Conservation (phyloP, 306 rosid genomes). For the Betula pendula region DNA sequence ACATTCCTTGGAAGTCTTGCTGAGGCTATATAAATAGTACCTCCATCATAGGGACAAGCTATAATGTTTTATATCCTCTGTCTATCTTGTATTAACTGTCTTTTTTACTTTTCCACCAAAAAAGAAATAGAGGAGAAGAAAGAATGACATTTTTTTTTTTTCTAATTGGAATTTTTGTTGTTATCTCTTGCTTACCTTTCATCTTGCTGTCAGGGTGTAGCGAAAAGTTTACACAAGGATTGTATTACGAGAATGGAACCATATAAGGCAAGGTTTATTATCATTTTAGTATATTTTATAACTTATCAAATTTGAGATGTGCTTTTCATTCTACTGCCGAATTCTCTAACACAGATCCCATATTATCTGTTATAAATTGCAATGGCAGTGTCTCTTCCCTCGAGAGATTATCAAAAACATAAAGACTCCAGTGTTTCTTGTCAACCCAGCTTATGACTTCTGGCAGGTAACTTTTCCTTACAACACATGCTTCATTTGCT, state of each 20-base stretch:
- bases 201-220: conserved; percentile 59
- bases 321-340: conserved; percentile 20
- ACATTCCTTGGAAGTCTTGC: not conserved
- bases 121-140: not conserved
- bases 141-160: not conserved
- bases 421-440: conserved; percentile 78
- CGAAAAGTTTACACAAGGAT: conserved; percentile 67
- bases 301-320: conserved; percentile 16
- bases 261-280: conserved; percentile 55
- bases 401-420: conserved; percentile 60
- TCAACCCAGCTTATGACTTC: conserved; percentile 87
- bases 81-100: not conserved
- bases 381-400: conserved; percentile 84
- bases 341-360: not conserved
- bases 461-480: conserved; percentile 74
- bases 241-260: conserved; percentile 68
- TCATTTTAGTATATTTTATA: conserved; percentile 14
- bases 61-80: not conserved
- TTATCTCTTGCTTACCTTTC: conserved; percentile 13
- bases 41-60: not conserved
- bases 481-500: conserved; percentile 28
- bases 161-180: not conserved
- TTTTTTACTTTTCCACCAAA: not conserved
- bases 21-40: not conserved
- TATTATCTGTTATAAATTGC: conserved; percentile 18